Base-by-base conservation (phyloP, 108 stramenopile genomes). In the Fragilariopsis cylindrus region DNA sequence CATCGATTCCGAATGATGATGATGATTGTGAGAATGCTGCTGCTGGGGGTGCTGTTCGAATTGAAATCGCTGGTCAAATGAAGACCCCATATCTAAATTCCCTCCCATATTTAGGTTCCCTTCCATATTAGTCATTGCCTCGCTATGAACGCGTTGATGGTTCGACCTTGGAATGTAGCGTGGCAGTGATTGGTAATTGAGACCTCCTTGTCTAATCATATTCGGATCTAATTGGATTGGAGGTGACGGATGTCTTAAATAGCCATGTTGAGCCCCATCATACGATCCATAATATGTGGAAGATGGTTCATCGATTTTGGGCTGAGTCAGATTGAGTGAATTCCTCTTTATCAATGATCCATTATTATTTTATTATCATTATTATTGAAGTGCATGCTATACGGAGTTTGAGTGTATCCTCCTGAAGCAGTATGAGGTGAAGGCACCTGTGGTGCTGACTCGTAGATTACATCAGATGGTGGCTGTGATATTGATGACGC, bases 131-230 rank as follows among this genome's bases (percentile, higher is more conserved):
- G 41, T 18, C 7, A 44, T 42, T 9, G n/a, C 42, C 11, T 63
- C 62, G 62, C 43, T 63, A 44, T 63, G 16, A 15, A 44, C 62
- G 62, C 62, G 62, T 9, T 45, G 40, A n/a, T 63, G 62, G 40
- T 7, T 41, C 0, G 11, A 13, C n/a, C 62, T 44, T n/a, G 62
- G 62, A 30, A 45, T n/a, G 9, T 63, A 30, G 30, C 30, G 30
- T 2, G 30, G 30, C 30, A 30, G 30, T 30, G 30, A 0, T 30
- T 30, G 30, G 30, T 30, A 30, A 30, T 30, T 30, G 30, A 30
- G 30, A 30, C 30, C 30, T 30, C 30, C 30, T 30, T 30, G 30
- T 30, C 30, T 30, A 30, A 30, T 30, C 30, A 30, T 30, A 30
- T 30, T 30, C 1, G 30, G 30, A 30, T 30, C 30, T 30, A 30